A percentile compares a stretch with the other conserved stretches of the same genome.
phyloP scores from a whole-genome alignment of 2,329 filamentous ascomycete species.

The Akanthomyces lecanii region DNA sequence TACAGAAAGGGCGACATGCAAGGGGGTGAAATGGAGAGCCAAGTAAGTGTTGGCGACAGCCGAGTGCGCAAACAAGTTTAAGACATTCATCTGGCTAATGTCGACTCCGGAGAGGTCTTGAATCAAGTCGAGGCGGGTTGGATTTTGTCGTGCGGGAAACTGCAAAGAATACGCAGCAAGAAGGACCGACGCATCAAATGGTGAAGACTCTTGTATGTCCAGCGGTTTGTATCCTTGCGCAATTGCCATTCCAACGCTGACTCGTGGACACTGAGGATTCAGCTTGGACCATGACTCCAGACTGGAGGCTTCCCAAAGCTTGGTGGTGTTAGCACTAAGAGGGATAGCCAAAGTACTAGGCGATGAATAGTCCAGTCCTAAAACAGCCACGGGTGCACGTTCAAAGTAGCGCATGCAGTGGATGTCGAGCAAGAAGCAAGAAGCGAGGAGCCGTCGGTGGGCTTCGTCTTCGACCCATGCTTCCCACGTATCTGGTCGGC shows the following conservation, averaged over 20 bases:
- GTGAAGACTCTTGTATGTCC: constrained; percentile 31
- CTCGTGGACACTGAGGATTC: constrained; percentile 24
- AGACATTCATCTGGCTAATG: constrained; percentile 28
- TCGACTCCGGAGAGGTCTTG: constrained; percentile 24
- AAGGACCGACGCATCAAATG: constrained; percentile 39
- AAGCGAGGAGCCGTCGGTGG: constrained; percentile 49
- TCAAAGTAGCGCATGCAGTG: constrained; percentile 54
- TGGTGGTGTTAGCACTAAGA: constrained; percentile 40
- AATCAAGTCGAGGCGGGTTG: constrained; percentile 25
- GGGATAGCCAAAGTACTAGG: constrained; percentile 39
- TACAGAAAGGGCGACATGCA: constrained; percentile 53
- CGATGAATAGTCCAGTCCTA: constrained; percentile 35
- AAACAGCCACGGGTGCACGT: constrained; percentile 34
- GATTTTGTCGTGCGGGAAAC: constrained; percentile 32
- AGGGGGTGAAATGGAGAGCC: constrained; percentile 54
- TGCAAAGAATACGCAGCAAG: constrained; percentile 36
- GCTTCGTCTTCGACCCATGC: constrained; percentile 51
- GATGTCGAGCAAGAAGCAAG: constrained; percentile 54
- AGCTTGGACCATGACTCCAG: constrained; percentile 43
- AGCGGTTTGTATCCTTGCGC: constrained; percentile 34
- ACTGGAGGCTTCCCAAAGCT: constrained; percentile 47
- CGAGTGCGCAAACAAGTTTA: constrained; percentile 41
- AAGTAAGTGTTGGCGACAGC: constrained; percentile 50
- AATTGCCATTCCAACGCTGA: constrained; percentile 27
- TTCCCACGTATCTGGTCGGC: constrained; percentile 31